A percentile compares a stretch with the other conserved stretches of the same genome.
Conservation (phyloP, 2,329 filamentous ascomycete genomes). For the Aureobasidium sp. region DNA sequence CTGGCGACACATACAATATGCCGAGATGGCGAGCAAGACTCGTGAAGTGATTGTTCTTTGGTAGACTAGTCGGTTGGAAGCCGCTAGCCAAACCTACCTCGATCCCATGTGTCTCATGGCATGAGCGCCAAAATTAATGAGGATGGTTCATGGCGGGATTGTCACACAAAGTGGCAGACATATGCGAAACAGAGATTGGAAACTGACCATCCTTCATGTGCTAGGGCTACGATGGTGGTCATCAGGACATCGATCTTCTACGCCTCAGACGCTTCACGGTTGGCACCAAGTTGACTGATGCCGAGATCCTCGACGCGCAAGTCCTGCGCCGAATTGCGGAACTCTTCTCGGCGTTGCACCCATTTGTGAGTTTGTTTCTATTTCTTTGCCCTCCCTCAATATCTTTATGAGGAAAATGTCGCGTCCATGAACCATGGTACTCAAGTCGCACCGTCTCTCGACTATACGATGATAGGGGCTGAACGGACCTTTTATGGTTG, state of each 20-base stretch:
- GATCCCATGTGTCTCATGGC: constrained; percentile 1
- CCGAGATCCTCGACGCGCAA: constrained; percentile 54
- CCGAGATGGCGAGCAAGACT: constrained; percentile 10
- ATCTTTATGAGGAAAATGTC: background rate
- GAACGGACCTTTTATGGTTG: constrained; percentile 11
- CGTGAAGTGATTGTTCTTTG: constrained; percentile 7
- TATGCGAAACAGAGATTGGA: constrained; percentile 3
- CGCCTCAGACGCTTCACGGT: constrained; percentile 75
- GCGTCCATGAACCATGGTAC: constrained; percentile 10
- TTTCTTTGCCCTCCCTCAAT: background rate
- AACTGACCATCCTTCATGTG: constrained; percentile 10
- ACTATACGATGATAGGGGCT: background rate
- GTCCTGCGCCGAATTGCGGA: constrained; percentile 59
- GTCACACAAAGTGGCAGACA: constrained; percentile 1
- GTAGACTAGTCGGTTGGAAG: constrained; percentile 12
- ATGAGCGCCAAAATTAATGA: constrained; percentile 10
- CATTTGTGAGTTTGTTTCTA: constrained; percentile 60
- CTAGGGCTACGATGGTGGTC: constrained; percentile 66
- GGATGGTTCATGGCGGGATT: background rate
- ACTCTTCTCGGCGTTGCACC: constrained; percentile 61
- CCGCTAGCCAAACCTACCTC: constrained; percentile 14
- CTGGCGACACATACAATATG: background rate
- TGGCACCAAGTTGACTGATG: constrained; percentile 58
- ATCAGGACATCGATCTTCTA: constrained; percentile 72
- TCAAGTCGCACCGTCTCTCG: constrained; percentile 1